Percentiles rank a stretch among this genome's conserved stretches.
These are phyloP conservation scores for Penicillium hesseltinei DNA, from an alignment of 2,329 filamentous ascomycete genomes.

Conservation along the genomic window DNA sequence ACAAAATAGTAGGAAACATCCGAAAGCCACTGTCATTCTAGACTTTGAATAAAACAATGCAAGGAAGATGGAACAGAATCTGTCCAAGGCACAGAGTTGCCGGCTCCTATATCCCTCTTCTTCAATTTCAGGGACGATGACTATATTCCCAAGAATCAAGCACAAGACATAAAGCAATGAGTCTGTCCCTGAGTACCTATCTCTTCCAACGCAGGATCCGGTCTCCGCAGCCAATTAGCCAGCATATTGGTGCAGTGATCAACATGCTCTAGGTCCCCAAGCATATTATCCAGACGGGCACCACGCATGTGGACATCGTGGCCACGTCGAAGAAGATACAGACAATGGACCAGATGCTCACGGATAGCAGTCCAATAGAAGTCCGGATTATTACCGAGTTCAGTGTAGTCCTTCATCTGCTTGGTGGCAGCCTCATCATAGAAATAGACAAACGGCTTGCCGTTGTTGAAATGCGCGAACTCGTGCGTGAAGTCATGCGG, in stretches of 20 bases:
- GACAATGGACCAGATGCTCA: constrained; percentile 15
- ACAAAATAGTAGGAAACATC: too few relatives aligned
- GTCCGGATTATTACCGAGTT: constrained; percentile 9
- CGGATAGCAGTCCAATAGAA: constrained; percentile 12
- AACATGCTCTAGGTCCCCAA: constrained; percentile 16
- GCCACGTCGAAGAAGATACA: constrained; percentile 15
- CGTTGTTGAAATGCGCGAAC: constrained; percentile 14
- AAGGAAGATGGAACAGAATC: neutral
- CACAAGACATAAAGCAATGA: constrained; percentile 16
- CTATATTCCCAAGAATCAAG: constrained; percentile 1
- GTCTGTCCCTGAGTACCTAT: constrained; percentile 14
- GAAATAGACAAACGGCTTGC: constrained; percentile 17
- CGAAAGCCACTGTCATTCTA: neutral
- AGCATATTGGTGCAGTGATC: constrained; percentile 19
- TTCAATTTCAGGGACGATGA: neutral
- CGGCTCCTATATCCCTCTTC: too few relatives aligned
- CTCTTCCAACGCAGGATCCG: constrained; percentile 8
- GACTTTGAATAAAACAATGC: neutral
- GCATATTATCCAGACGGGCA: constrained; percentile 16
- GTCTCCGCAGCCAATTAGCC: constrained; percentile 13
- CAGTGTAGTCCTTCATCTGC: constrained; percentile 14
- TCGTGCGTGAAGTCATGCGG: constrained; percentile 13
- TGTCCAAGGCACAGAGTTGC: neutral
- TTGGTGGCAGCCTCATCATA: constrained; percentile 14
- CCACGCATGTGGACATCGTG: constrained; percentile 18